Evolutionary conservation across 352 stramenopile species (phyloP), one percentile per base, ranked within the genome.

Genomic region (Pilasporangium apinafurcum): DNA sequence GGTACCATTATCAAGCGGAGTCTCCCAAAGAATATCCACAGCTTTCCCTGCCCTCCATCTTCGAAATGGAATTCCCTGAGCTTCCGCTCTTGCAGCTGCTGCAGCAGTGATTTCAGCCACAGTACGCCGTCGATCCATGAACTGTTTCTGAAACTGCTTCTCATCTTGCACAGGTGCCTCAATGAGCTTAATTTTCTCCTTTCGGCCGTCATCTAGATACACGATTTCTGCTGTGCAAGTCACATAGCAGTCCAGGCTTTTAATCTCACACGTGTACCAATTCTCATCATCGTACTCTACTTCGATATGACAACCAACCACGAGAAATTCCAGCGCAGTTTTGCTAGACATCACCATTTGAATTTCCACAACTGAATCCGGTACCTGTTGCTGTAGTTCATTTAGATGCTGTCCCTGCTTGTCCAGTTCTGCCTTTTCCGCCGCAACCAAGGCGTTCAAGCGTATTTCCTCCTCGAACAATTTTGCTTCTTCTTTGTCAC

Each of bases 231-330:
- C 80, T 1, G 67, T 84, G 44, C 65, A 74, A 2, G 59, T 56
- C n/a, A 79, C 67, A 34, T 74, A 87, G 12, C 68, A 49, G 31
- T 92, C 80, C 0, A 90, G 28, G 0, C 55, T 54, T 7, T 85
- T 26, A 22, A 92, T 53, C 17, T 61, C 59, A 13, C 72, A 83
- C 36, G 78, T 52, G 43, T 92, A 87, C 74, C 77, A 90, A 12
- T 59, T 51, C 20, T 82, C 72, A 28, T 92, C 77, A 25, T 92
- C 80, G 25, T 81, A 73, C 26, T 84, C 67, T 12, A 92, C 74
- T 26, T 90, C 67, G 8, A 90, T 46, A 21, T 67, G 48, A 30
- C 56, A 70, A 3, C 74, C 76, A 8, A 68, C 46, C 5, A 42
- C 44, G 16, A 92, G 40, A 51, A 90, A 88, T 39, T 86, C 79